Evolutionary conservation across 208 protist genomes (phyloP), one percentile per base, ranked within the genome.

Genomic region (Leishmania mexicana): DNA sequence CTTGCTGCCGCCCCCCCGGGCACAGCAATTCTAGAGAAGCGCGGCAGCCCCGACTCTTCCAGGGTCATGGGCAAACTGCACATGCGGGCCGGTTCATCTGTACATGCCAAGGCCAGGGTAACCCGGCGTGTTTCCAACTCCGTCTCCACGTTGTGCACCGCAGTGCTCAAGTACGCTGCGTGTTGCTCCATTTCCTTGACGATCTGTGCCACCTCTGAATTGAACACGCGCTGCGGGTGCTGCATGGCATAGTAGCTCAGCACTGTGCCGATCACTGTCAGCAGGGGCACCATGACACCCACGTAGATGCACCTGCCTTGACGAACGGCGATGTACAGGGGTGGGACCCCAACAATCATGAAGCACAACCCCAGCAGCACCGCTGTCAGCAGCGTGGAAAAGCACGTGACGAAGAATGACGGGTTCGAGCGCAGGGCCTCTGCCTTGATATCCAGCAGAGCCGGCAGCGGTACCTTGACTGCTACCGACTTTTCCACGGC

Each of bases 291-390:
- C 85, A 95, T 91, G 40, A 91, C 38, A 15, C 80, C 77, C 11
- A 92, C 87, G 76, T 92, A 95, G 17, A 90, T 76, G 38, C 79
- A 79, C 17, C 83, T 77, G 4, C 83, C 72, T 1, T 60, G 54
- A 10, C 67, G 40, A 13, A n/a, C 60, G 0, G 75, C 67, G 10
- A 95, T 65, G 73, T 84, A 93, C 17, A 95, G 53, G 8, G 87
- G 88, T 3, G 92, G 92, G 31, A 95, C 31, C 21, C 81, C 87
- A 6, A 92, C 81, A 8, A 95, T 21, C 8, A 91, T 51, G 31
- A 89, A 85, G 49, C 84, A 88, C 1, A 80, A 7, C 15, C 78
- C 85, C 15, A 93, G 58, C 28, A 92, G 38, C 6, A 84, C 17
- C 17, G 80, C 84, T 5, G 85, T 87, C 31, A 87, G 5, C 19